phyloP scores from a whole-genome alignment of 2,329 filamentous ascomycete species.

The Cladosporium halotolerans region DNA sequence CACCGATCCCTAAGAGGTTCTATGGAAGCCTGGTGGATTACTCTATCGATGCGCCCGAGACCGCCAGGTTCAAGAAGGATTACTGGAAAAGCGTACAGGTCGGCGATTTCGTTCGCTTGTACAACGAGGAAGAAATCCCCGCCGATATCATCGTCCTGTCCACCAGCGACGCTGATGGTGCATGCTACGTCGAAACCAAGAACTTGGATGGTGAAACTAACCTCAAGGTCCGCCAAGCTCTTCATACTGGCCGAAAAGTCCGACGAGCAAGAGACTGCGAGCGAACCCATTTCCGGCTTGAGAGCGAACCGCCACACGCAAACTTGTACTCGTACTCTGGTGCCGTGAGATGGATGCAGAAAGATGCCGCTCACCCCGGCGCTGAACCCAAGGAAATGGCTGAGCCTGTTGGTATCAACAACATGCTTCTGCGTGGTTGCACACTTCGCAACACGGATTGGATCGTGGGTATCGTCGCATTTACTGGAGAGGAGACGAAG shows the following conservation, averaged over 20 bases:
- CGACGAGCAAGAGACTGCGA: slow-evolving; percentile 92
- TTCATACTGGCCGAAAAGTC: slow-evolving; percentile 75
- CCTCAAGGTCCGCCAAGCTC: slow-evolving; percentile 84
- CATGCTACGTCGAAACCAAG: slow-evolving; percentile 97
- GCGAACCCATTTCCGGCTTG: slow-evolving; percentile 75
- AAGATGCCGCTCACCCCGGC: slow-evolving; percentile 56
- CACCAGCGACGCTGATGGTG: slow-evolving; percentile 87
- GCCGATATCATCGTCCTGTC: slow-evolving; percentile 89
- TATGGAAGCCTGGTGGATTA: slow-evolving; percentile 70
- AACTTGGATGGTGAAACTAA: slow-evolving; percentile 98
- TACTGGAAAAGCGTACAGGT: slow-evolving; percentile 94
- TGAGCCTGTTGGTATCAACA: slow-evolving; percentile 91
- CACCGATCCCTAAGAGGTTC: slow-evolving; percentile 41
- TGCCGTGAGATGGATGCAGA: slow-evolving; percentile 79
- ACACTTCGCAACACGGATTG: slow-evolving; percentile 94
- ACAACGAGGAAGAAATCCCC: slow-evolving; percentile 92
- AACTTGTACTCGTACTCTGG: slow-evolving; percentile 95
- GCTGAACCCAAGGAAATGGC: slow-evolving; percentile 69
- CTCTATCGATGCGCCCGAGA: slow-evolving; percentile 57
- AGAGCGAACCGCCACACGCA: slow-evolving; percentile 84
- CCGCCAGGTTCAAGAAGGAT: slow-evolving; percentile 83
- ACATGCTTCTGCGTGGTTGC: slow-evolving; percentile 85
- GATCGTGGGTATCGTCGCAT: slow-evolving; percentile 85
- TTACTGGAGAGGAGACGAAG: slow-evolving; percentile 93
- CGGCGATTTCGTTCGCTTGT: slow-evolving; percentile 91